Conservation (phyloP, 2,329 filamentous ascomycete genomes). For the Pseudonectria foliicola region DNA sequence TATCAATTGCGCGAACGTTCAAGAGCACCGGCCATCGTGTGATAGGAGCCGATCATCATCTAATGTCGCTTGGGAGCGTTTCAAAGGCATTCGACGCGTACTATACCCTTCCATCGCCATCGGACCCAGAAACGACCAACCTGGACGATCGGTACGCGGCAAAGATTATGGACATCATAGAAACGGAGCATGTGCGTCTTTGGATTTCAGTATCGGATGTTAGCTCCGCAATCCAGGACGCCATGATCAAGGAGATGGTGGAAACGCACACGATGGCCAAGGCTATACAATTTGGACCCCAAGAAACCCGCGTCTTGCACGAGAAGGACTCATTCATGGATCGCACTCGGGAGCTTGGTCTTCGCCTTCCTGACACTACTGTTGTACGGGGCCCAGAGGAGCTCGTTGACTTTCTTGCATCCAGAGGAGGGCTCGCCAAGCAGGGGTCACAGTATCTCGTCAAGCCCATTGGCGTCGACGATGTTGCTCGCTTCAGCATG, state of each 20-base stretch:
- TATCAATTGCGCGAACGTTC: constrained; percentile 59
- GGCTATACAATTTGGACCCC: constrained; percentile 55
- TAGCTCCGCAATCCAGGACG: constrained; percentile 58
- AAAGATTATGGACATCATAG: constrained; percentile 51
- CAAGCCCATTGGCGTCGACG: constrained; percentile 58
- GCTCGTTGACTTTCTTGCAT: constrained; percentile 44
- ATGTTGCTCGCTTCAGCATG: constrained; percentile 53
- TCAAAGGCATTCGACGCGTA: constrained; percentile 51
- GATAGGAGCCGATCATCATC: constrained; percentile 60
- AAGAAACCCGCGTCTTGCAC: constrained; percentile 51
- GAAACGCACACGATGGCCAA: constrained; percentile 51
- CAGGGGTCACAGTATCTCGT: constrained; percentile 47
- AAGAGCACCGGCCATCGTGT: constrained; percentile 60
- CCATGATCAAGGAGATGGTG: constrained; percentile 53
- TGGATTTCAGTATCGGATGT: constrained; percentile 73
- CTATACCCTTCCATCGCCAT: constrained; percentile 35
- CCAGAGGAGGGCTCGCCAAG: constrained; percentile 11
- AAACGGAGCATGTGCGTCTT: constrained; percentile 54
- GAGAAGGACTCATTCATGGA: constrained; percentile 60
- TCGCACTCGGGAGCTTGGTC: constrained; percentile 44
- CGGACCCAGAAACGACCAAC: constrained; percentile 2
- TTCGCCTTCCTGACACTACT: constrained; percentile 47
- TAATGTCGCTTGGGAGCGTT: constrained; percentile 45
- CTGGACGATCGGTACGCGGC: constrained; percentile 45
- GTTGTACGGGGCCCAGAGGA: constrained; percentile 46